A percentile compares a stretch with the other conserved stretches of the same genome.
Evolutionary conservation across 192 early-diverging fungal genomes (phyloP).

Genomic region (Diversispora epigaea): DNA sequence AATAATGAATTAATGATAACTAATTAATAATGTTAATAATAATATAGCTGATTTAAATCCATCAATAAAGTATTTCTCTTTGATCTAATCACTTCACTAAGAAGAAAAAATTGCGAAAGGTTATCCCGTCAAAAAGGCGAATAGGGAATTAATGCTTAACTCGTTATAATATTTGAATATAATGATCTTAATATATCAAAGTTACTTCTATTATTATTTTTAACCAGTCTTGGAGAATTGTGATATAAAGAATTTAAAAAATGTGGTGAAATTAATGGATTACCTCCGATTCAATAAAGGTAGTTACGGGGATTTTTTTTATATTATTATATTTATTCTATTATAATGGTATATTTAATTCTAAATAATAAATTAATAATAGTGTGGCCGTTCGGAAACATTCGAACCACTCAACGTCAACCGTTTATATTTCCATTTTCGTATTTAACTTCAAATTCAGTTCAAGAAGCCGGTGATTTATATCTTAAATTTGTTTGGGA

Average conservation of each 20-base stretch:
- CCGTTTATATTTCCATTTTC: slow-evolving; percentile 53
- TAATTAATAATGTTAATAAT: no score
- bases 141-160: no score
- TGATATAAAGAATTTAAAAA: slow-evolving; percentile 51
- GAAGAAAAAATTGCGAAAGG: slow-evolving; percentile 64
- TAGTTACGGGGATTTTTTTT: slow-evolving; percentile 8
- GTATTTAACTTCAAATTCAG: slow-evolving; percentile 42
- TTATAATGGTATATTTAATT: no score
- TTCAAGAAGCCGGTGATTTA: slow-evolving; percentile 51
- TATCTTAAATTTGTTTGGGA: slow-evolving; percentile 46
- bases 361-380: no score
- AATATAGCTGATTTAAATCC: slow-evolving; percentile 38
- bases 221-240: slow-evolving; percentile 59
- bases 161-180: no score
- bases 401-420: slow-evolving; percentile 37
- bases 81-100: slow-evolving; percentile 61
- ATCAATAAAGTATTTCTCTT: slow-evolving; percentile 61
- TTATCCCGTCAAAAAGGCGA: slow-evolving; percentile 70
- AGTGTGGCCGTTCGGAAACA: no score
- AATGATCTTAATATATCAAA: slow-evolving; percentile 26
- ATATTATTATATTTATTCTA: not conserved
- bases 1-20: slow-evolving; percentile 29
- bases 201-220: slow-evolving; percentile 66
- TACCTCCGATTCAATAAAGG: slow-evolving; percentile 36
- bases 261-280: slow-evolving; percentile 49